A percentile compares a stretch with the other conserved stretches of the same genome.
Conservation (phyloP, 768 basidiomycete species). For the Cytidiella melzeri region DNA sequence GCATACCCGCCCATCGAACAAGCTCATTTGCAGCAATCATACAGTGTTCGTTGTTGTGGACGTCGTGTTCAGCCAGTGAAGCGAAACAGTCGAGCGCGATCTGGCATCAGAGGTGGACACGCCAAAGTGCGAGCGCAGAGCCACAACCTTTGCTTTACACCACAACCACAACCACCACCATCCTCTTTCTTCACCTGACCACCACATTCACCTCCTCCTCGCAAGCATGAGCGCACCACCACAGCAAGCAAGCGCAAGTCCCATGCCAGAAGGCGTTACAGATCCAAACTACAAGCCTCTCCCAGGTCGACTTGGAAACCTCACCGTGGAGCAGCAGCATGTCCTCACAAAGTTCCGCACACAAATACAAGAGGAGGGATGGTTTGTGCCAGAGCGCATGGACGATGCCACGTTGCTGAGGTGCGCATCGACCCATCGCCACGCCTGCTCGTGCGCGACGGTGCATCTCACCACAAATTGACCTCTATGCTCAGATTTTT, state of each 20-base stretch:
- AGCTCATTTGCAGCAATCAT: too few relatives aligned
- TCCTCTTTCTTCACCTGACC: not conserved
- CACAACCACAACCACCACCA: not conserved
- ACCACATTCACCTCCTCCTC: not conserved
- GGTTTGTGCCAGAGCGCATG: constrained; percentile 59
- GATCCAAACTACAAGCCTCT: constrained; percentile 60
- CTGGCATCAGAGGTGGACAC: too few relatives aligned
- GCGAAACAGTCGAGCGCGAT: too few relatives aligned
- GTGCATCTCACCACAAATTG: not conserved
- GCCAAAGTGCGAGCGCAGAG: too few relatives aligned
- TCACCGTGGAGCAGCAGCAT: constrained; percentile 53
- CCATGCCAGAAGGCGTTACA: constrained; percentile 52
- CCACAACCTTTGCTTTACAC: not conserved
- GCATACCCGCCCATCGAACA: not conserved
- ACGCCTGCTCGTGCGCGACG: not conserved
- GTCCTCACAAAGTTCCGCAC: constrained; percentile 64
- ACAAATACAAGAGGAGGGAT: constrained; percentile 53
- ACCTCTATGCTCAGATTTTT: constrained; percentile 56
- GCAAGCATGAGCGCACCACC: constrained; percentile 1
- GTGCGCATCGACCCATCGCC: constrained; percentile 28
- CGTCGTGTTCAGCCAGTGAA: too few relatives aligned
- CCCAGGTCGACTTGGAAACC: constrained; percentile 77
- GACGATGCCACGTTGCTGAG: constrained; percentile 66
- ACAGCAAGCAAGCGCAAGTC: constrained; percentile 40
- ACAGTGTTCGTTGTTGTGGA: too few relatives aligned